Percentiles rank a stretch among this genome's conserved stretches.
Conservation (phyloP, 768 basidiomycete species). For the Fistulinella prunicolor region DNA sequence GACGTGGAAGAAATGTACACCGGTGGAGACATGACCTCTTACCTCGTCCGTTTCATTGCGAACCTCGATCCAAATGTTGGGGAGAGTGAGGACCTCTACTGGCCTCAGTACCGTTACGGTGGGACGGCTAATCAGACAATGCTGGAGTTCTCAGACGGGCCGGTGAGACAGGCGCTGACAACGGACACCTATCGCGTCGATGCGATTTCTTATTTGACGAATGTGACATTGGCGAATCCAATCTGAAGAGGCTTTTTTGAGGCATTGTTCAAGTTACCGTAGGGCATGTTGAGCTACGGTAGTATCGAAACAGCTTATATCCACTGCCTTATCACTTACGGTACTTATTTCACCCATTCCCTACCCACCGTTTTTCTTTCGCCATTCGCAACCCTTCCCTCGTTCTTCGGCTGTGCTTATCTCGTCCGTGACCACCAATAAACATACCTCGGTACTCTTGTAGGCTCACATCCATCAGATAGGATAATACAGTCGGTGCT, state of each 20-base stretch:
- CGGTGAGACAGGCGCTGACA: slow-evolving; percentile 33
- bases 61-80: slow-evolving; percentile 40
- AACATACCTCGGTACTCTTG: no score
- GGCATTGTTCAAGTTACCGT: no score
- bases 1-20: slow-evolving; percentile 44
- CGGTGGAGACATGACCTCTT: slow-evolving; percentile 42
- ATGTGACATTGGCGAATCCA: slow-evolving; percentile 3
- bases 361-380: no score
- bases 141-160: slow-evolving; percentile 40
- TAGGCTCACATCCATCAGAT: no score
- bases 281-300: no score
- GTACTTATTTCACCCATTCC: no score
- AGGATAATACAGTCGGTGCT: no score
- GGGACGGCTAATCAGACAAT: slow-evolving; percentile 31
- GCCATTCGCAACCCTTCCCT: no score
- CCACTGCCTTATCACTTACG: no score
- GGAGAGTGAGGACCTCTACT: slow-evolving; percentile 28
- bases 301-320: no score
- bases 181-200: slow-evolving; percentile 43
- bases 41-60: slow-evolving; percentile 20
- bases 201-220: slow-evolving; percentile 35
- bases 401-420: no score
- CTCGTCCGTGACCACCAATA: no score
- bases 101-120: slow-evolving; percentile 41
- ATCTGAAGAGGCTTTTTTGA: not conserved